A percentile compares a stretch with the other conserved stretches of the same genome.
Evolutionary conservation across 2,329 filamentous ascomycete species (phyloP).

Genomic region (Chaetomiaceae sp.): DNA sequence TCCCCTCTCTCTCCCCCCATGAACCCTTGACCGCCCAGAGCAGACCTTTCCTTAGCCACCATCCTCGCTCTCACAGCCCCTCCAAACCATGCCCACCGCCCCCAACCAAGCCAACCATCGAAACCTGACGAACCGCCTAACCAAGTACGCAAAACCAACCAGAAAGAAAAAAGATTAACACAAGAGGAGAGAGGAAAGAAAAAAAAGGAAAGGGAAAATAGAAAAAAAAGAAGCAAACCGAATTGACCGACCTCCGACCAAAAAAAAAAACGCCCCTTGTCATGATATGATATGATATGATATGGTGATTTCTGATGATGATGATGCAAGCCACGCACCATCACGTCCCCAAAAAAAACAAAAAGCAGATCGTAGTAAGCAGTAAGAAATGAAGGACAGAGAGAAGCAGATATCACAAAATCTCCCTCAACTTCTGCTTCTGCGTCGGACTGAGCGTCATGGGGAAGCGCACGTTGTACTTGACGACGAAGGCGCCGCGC

Average conservation of each 20-base stretch:
- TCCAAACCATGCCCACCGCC: too few species aligned
- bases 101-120: background rate
- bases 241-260: too few species aligned
- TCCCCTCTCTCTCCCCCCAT: too few species aligned
- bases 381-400: too few species aligned
- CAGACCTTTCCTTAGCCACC: too few species aligned
- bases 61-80: too few species aligned
- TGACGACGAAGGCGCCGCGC: slow-evolving; percentile 82
- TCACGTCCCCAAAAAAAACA: background rate
- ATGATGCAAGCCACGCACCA: background rate
- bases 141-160: background rate
- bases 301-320: background rate
- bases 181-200: too few species aligned
- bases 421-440: slow-evolving; percentile 75
- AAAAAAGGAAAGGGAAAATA: too few species aligned
- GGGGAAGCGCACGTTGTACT: slow-evolving; percentile 91
- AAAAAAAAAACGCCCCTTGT: slow-evolving; percentile 2
- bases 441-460: slow-evolving; percentile 68
- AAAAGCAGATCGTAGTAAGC: too few species aligned
- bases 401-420: slow-evolving; percentile 33
- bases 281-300: slow-evolving; percentile 2
- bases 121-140: background rate
- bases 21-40: too few species aligned
- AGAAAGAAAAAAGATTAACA: background rate
- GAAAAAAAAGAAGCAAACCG: too few species aligned